Percentiles rank a stretch among this genome's conserved stretches.
Evolutionary conservation across 768 basidiomycete species (phyloP).

Genomic region (Lentinula sp.): DNA sequence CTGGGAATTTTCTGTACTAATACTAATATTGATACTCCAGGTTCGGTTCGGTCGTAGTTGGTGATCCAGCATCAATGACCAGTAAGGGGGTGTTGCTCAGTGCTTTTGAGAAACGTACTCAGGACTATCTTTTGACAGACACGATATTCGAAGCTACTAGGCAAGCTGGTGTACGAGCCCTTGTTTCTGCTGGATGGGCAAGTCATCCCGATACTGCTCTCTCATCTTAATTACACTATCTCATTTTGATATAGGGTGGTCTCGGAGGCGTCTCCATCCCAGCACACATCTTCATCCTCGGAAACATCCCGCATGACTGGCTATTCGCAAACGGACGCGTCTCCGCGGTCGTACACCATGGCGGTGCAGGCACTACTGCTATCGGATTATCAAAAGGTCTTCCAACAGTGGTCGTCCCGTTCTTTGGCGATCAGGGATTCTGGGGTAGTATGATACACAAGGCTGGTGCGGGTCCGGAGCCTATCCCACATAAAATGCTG

Average conservation of each 20-base stretch:
- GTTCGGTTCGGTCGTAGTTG: slow-evolving; percentile 58
- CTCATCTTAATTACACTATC: background rate
- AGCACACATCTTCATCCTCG: slow-evolving; percentile 52
- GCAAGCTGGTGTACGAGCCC: slow-evolving; percentile 48
- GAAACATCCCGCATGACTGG: slow-evolving; percentile 67
- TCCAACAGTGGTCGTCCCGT: slow-evolving; percentile 58
- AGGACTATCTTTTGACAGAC: slow-evolving; percentile 21
- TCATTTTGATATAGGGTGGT: slow-evolving; percentile 33
- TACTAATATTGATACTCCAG: background rate
- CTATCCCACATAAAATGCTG: slow-evolving; percentile 50
- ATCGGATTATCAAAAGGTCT: slow-evolving; percentile 53
- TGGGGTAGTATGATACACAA: slow-evolving; percentile 60
- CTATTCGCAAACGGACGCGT: slow-evolving; percentile 51
- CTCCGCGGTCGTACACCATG: slow-evolving; percentile 56
- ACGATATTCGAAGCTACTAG: slow-evolving; percentile 54
- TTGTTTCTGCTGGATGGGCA: slow-evolving; percentile 63
- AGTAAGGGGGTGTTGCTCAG: slow-evolving; percentile 18
- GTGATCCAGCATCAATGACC: slow-evolving; percentile 47
- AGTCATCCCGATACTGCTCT: slow-evolving; percentile 3
- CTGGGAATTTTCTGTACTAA: background rate
- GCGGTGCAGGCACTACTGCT: slow-evolving; percentile 64
- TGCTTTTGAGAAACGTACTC: background rate
- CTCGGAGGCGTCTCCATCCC: slow-evolving; percentile 49
- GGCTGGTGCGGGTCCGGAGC: slow-evolving; percentile 56
- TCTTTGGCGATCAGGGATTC: slow-evolving; percentile 62